These are phyloP conservation scores for Tylopilus rubrobrunneus DNA, from an alignment of 768 basidiomycete species.

Conservation along the genomic window DNA sequence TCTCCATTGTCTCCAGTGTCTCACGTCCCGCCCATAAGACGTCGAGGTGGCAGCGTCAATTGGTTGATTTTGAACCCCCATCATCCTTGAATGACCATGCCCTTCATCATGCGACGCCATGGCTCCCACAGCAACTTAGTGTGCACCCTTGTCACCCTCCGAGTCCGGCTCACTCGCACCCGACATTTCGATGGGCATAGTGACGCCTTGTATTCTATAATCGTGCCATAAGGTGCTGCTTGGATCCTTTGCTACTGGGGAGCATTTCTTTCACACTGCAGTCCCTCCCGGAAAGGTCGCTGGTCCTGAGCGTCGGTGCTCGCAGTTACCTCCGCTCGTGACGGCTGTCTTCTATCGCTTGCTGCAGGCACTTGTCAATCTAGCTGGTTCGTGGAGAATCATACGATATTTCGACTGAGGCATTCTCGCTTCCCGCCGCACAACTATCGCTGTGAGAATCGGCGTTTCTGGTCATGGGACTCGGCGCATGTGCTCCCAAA, in stretches of 20 bases:
- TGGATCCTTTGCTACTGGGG: slow-evolving; percentile 1
- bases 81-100: slow-evolving; percentile 2
- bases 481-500: slow-evolving; percentile 10
- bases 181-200: slow-evolving; percentile 2
- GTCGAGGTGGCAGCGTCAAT: neutral
- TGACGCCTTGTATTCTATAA: slow-evolving; percentile 23
- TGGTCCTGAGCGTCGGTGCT: neutral
- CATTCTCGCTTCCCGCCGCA: slow-evolving; percentile 12
- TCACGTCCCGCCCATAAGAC: neutral
- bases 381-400: neutral
- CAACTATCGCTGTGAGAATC: slow-evolving; percentile 6
- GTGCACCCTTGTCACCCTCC: neutral
- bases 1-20: neutral
- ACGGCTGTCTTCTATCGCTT: neutral
- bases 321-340: neutral
- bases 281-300: neutral
- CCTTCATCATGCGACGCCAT: neutral
- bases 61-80: slow-evolving; percentile 12
- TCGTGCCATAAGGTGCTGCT: neutral
- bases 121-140: neutral
- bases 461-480: slow-evolving; percentile 18
- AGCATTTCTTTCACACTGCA: neutral
- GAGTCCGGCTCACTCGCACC: neutral
- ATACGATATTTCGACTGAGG: neutral
- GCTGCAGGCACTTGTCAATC: neutral